Percentiles rank a stretch among this genome's conserved stretches.
Conservation (phyloP, 768 basidiomycete species). For the Lentinula boryana region DNA sequence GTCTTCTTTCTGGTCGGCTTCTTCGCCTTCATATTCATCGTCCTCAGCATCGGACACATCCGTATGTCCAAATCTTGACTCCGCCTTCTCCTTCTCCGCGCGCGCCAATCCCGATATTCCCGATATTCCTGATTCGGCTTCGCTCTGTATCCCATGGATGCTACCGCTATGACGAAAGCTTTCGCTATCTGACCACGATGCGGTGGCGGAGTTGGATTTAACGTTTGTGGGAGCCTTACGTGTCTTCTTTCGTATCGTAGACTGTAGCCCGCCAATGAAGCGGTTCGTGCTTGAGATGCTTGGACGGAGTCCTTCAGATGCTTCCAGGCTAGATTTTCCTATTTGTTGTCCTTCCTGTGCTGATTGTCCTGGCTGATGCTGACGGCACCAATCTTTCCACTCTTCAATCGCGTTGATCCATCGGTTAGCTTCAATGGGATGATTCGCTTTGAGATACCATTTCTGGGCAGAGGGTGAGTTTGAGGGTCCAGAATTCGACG, state of each 20-base stretch:
- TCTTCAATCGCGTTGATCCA: slow-evolving; percentile 77
- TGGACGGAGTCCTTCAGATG: too few species aligned
- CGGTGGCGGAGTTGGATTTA: background rate
- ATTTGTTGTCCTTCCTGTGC: background rate
- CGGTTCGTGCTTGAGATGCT: too few species aligned
- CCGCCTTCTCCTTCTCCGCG: slow-evolving; percentile 17
- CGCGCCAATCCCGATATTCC: slow-evolving; percentile 10
- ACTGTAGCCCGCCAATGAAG: too few species aligned
- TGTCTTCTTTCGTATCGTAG: too few species aligned
- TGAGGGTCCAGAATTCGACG: slow-evolving; percentile 36
- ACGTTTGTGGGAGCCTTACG: too few species aligned
- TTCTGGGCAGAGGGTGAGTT: slow-evolving; percentile 45
- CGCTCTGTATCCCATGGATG: background rate
- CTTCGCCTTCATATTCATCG: slow-evolving; percentile 33
- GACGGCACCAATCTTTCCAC: slow-evolving; percentile 58
- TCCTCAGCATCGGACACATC: slow-evolving; percentile 19
- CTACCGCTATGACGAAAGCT: background rate
- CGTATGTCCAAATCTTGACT: slow-evolving; percentile 12
- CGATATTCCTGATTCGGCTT: background rate
- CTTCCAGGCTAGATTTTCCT: too few species aligned
- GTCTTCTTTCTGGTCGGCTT: slow-evolving; percentile 28
- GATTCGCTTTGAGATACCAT: slow-evolving; percentile 82
- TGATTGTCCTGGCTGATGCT: slow-evolving; percentile 16
- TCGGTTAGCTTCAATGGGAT: slow-evolving; percentile 83
- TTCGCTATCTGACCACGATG: background rate